These are phyloP conservation scores for Coffea canephora DNA, from an alignment of 257 asterid species.

Conservation along the genomic window DNA sequence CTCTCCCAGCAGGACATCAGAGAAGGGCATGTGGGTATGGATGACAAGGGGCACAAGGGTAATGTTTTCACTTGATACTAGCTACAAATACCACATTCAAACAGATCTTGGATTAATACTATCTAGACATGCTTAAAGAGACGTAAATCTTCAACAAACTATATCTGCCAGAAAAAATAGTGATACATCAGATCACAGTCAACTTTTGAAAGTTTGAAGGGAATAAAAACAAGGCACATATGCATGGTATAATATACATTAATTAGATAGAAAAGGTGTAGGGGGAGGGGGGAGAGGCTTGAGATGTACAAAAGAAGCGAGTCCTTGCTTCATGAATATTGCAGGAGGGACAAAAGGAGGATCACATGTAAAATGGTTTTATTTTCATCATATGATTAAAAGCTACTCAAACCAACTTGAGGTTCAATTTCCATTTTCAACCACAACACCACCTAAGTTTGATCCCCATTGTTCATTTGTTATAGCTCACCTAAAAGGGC, in stretches of 20 bases:
- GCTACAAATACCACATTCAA: background rate
- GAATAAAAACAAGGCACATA: background rate
- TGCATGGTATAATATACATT: background rate
- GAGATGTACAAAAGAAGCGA: slow-evolving; percentile 71
- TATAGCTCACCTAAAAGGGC: background rate
- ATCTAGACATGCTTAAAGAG: background rate
- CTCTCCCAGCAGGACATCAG: background rate
- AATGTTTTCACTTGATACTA: too few relatives aligned
- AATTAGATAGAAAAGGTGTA: background rate
- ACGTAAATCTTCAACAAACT: too few relatives aligned
- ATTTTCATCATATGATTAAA: background rate
- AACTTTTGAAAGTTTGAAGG: too few relatives aligned
- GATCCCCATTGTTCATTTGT: background rate
- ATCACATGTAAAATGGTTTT: slow-evolving; percentile 32
- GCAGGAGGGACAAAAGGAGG: slow-evolving; percentile 90
- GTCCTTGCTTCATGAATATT: slow-evolving; percentile 83
- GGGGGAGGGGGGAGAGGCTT: slow-evolving; percentile 15
- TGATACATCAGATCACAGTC: too few relatives aligned
- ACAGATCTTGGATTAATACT: background rate
- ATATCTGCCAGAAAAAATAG: too few relatives aligned
- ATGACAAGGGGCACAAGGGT: background rate
- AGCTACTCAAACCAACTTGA: background rate
- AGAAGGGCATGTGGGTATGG: background rate
- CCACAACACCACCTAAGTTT: background rate
- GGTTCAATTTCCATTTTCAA: background rate